These are phyloP conservation scores for Gossypium rotundifolium DNA, from an alignment of 345 rosid genomes.

Conservation along the genomic window DNA sequence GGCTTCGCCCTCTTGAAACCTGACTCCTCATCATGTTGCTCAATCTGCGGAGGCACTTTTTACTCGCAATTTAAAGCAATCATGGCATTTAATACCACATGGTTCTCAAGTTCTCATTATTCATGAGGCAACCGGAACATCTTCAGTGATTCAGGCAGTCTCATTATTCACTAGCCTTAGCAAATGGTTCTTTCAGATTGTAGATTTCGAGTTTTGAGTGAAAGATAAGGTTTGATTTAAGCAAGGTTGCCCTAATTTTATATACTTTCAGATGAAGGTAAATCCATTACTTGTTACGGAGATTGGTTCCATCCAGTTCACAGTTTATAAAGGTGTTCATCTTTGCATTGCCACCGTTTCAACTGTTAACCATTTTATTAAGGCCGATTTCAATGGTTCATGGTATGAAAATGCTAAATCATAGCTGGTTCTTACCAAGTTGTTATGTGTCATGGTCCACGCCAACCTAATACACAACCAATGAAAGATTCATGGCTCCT, in stretches of 20 bases:
- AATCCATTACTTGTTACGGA: slow-evolving; percentile 13
- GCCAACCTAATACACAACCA: no score
- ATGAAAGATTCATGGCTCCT: no score
- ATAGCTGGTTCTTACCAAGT: not conserved
- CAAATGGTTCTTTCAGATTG: not conserved
- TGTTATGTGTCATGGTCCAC: no score
- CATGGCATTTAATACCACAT: no score
- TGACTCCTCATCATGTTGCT: slow-evolving; percentile 29
- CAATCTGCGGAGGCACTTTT: slow-evolving; percentile 48
- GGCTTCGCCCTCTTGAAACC: slow-evolving; percentile 62
- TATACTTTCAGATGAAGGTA: slow-evolving; percentile 8
- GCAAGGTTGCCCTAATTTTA: not conserved
- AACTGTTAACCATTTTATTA: not conserved
- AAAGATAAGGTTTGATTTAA: not conserved
- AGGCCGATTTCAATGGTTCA: not conserved
- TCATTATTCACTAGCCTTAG: not conserved
- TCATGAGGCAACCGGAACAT: not conserved
- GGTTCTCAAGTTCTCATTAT: no score
- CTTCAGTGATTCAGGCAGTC: not conserved
- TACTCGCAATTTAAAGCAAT: not conserved
- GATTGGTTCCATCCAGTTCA: slow-evolving; percentile 8
- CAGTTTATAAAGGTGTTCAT: not conserved
- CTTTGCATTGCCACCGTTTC: not conserved
- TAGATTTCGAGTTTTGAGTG: not conserved
- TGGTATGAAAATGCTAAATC: not conserved